Base-by-base conservation (phyloP, 768 basidiomycete species). In the Naganishia randhawae region DNA sequence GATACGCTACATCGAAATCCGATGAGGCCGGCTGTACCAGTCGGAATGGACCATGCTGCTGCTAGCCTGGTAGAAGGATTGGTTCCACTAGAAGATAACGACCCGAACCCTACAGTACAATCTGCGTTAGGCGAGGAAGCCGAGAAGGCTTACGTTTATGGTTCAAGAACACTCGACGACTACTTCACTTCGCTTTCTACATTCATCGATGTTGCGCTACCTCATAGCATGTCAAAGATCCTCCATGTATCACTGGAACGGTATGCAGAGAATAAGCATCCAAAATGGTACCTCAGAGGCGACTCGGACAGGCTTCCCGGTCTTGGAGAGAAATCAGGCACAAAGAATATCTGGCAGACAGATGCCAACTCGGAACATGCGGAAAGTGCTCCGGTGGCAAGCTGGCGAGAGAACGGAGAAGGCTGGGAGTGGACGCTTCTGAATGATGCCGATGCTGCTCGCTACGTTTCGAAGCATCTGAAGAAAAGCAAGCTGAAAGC, bases 381-480 rank as follows among this genome's bases (percentile, higher is more conserved):
- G 25, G 64, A 69, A 9, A 54, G 50, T 14, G 53, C 45, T 25
- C 73, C 71, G 25, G 71, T 77, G 9, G 48, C 25, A 25, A 69
- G 41, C 16, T 79, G 77, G 77, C 75, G 64, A 65, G 69, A 72
- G 69, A 66, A 54, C 25, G 65, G 55, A 63, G 75, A 79, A 50
- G 77, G 75, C 1, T 80, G 78, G 78, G 51, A 75, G 2, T 77
- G 75, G 75, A 63, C 69, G 27, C 65, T 80, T 42, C 27, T 78
- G 57, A 72, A 73, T 22, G 78, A 79, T 67, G 51, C 50, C 73
- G 77, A 70, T 55, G 78, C 73, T 27, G n/a, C 41, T 17, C 22
- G 54, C 32, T 77, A 70, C 55, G 67, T 75, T 1, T 35, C 57
- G 17, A 66, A 68, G 32, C 39, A 54, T 16, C 55, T 80, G n/a